These are phyloP conservation scores for Cladosporium velox DNA, from an alignment of 2,329 filamentous ascomycete species.

Conservation along the genomic window DNA sequence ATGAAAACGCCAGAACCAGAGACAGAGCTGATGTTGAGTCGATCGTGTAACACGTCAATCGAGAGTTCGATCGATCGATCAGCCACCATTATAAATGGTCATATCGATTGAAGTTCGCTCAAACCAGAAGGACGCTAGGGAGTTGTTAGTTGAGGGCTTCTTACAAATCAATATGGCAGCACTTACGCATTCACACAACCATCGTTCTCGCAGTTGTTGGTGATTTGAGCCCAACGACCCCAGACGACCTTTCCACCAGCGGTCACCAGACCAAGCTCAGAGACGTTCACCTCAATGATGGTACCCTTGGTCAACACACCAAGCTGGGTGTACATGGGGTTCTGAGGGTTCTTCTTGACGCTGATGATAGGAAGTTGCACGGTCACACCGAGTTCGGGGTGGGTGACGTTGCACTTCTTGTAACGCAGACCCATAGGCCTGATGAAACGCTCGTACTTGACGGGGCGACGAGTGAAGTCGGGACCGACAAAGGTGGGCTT, in stretches of 20 bases:
- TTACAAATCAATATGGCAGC: neutral
- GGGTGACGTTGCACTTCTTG: constrained; percentile 70
- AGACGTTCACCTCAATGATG: constrained; percentile 88
- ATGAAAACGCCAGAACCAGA: constrained; percentile 15
- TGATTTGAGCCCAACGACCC: constrained; percentile 79
- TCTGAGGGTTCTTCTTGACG: constrained; percentile 84
- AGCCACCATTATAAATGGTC: neutral
- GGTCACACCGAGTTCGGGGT: constrained; percentile 81
- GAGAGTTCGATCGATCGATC: neutral
- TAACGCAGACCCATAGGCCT: constrained; percentile 72
- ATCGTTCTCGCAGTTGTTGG: constrained; percentile 62
- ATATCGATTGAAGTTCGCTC: neutral
- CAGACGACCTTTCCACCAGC: constrained; percentile 90
- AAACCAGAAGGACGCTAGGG: constrained; percentile 21
- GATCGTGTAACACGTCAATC: neutral
- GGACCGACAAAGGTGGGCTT: constrained; percentile 85
- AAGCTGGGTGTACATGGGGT: constrained; percentile 87
- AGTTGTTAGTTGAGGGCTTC: neutral
- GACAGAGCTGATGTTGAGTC: neutral
- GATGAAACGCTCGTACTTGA: constrained; percentile 64
- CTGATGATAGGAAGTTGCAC: constrained; percentile 69
- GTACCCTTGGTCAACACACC: constrained; percentile 87
- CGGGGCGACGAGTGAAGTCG: constrained; percentile 82
- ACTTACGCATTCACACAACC: constrained; percentile 52
- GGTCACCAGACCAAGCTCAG: constrained; percentile 86